Conservation (phyloP, 768 basidiomycete genomes). For the Pleurotus citrinopileatus region DNA sequence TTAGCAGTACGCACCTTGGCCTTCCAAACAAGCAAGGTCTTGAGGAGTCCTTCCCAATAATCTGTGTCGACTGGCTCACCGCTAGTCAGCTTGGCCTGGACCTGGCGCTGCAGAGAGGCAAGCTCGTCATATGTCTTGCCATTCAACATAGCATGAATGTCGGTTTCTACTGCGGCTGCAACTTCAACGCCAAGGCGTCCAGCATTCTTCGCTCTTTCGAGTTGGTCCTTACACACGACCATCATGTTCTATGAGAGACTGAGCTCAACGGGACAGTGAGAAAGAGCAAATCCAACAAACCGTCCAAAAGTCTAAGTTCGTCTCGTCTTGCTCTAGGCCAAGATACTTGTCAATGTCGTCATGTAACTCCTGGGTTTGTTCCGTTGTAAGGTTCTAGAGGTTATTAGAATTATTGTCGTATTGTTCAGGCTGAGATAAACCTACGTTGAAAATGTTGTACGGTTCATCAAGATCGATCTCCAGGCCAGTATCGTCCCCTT, state of each 20-base stretch:
- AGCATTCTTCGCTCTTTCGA: slow-evolving; percentile 70
- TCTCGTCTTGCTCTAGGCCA: slow-evolving; percentile 75
- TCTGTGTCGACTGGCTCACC: slow-evolving; percentile 96
- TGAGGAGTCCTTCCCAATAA: slow-evolving; percentile 94
- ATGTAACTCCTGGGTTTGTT: slow-evolving; percentile 91
- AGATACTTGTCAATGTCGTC: slow-evolving; percentile 94
- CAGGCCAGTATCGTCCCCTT: slow-evolving; percentile 75
- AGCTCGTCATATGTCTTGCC: slow-evolving; percentile 89
- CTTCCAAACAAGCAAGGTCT: slow-evolving; percentile 94
- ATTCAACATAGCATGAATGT: slow-evolving; percentile 76
- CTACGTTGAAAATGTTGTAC: slow-evolving; percentile 93
- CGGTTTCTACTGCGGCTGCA: slow-evolving; percentile 78
- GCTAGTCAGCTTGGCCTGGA: slow-evolving; percentile 84
- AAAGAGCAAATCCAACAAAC: slow-evolving; percentile 38
- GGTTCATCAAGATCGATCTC: slow-evolving; percentile 99
- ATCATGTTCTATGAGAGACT: slow-evolving; percentile 77
- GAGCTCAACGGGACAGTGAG: not conserved
- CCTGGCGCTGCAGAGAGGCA: slow-evolving; percentile 74
- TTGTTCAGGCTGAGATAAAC: slow-evolving; percentile 24
- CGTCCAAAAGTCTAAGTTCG: slow-evolving; percentile 97
- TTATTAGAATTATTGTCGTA: slow-evolving; percentile 11
- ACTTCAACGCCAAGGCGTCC: slow-evolving; percentile 66
- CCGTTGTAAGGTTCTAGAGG: slow-evolving; percentile 72
- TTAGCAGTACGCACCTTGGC: slow-evolving; percentile 65
- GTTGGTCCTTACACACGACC: slow-evolving; percentile 89